phyloP scores from a whole-genome alignment of 2,329 filamentous ascomycete genomes.

The Cadophora gregata region DNA sequence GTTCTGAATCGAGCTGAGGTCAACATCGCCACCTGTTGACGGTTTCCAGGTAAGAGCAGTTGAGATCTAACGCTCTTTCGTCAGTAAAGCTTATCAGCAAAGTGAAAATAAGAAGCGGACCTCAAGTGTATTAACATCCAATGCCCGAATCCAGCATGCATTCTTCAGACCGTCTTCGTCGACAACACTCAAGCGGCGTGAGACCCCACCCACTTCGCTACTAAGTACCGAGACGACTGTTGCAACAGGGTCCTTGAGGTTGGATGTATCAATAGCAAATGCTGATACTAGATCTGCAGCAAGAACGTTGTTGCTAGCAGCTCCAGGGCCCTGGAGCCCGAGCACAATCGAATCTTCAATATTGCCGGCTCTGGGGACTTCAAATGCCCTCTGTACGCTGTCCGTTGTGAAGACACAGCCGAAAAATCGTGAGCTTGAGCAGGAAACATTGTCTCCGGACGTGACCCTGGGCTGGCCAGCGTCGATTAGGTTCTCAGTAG shows the following conservation, averaged over 20 bases:
- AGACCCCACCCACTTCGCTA: background rate
- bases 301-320: background rate
- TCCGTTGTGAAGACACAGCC: background rate
- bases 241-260: background rate
- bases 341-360: background rate
- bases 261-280: background rate
- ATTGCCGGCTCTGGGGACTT: background rate
- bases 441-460: background rate
- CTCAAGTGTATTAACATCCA: background rate
- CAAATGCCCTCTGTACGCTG: background rate
- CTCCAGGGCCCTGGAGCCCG: background rate
- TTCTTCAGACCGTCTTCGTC: background rate
- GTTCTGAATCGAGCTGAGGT: background rate
- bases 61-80: background rate
- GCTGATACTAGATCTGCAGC: background rate
- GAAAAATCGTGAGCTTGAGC: background rate
- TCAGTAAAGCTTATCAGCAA: background rate
- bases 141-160: background rate
- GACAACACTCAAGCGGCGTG: background rate
- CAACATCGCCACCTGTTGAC: background rate
- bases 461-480: background rate
- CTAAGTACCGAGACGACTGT: background rate
- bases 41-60: background rate
- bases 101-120: background rate
- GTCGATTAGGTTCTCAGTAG: background rate